Evolutionary conservation across 2,329 filamentous ascomycete species (phyloP), one percentile per base, ranked within the genome.

Genomic region (Stagonosporopsis chrysanthemi): DNA sequence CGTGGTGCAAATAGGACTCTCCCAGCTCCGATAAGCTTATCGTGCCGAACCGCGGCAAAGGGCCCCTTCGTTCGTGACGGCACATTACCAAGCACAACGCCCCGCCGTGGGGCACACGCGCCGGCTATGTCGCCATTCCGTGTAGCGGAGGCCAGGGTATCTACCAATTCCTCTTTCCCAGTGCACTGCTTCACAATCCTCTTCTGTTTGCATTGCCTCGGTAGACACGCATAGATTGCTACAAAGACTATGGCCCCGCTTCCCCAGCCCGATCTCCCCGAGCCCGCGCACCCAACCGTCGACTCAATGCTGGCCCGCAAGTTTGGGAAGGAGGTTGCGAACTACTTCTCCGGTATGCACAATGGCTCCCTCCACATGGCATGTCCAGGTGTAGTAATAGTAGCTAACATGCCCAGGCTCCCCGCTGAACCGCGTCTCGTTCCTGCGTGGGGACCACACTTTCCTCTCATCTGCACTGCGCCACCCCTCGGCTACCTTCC

Each of bases 261-360:
- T 11, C 73, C 75, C 22, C 69, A 71, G 50, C 82, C 82, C 43
- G 77, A 79, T 52, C 80, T 87, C 50, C 86, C 86, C 26, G 79
- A 81, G 63, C 85, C 86, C 48, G 83, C 84, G 35, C 84, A 87
- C 74, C 76, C 81, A 55, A 79, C 83, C 61, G 77, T 84, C 66
- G 86, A 88, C 72, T 86, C 85, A 35, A 91, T 92, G 87, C 81
- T 95, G 69, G 86, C 87, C 66, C 82, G 86, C 57, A 91, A 88
- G 72, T 94, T 92, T 77, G 91, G 91, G 76, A 88, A 85, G 65
- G 91, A 94, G 77, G 82, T 91, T 60, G 84, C 88, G 72, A 95
- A 94, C 78, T 95, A 95, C 84, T 95, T 93, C 78, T 87, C 90
- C 46, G 82, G 79, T 79, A 69, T 26, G 24, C 24, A 11, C 26